phyloP scores from a whole-genome alignment of 192 early-diverging fungal species.

The Linnemannia zychae region DNA sequence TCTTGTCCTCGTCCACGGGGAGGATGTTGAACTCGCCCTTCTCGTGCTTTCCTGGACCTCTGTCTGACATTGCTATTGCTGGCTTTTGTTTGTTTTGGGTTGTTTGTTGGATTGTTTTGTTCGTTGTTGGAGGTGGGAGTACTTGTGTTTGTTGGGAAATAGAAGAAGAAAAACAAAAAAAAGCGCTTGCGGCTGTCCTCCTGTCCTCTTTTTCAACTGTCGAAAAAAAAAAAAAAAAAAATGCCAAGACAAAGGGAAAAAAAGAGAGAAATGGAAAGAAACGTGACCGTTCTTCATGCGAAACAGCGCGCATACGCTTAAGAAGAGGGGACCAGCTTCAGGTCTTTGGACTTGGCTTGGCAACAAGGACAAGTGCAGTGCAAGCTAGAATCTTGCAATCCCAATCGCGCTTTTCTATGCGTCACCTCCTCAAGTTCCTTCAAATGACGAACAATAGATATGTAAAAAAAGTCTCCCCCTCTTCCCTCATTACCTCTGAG shows the following conservation, averaged over 20 bases:
- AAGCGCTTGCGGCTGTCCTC: too few relatives aligned
- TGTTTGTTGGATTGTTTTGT: background rate
- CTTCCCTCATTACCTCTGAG: too few relatives aligned
- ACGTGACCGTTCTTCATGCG: background rate
- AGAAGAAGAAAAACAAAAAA: background rate
- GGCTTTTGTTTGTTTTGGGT: background rate
- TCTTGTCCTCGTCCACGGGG: conserved; percentile 52
- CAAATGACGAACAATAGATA: too few relatives aligned
- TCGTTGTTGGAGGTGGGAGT: background rate
- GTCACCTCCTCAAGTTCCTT: too few relatives aligned
- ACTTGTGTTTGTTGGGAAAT: conserved; percentile 2
- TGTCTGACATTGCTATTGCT: background rate
- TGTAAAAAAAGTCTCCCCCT: background rate
- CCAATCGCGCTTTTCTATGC: too few relatives aligned
- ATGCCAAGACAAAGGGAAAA: conserved; percentile 10
- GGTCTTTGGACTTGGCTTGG: too few relatives aligned
- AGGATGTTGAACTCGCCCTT: conserved; percentile 51
- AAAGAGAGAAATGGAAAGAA: too few relatives aligned
- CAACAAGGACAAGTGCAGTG: too few relatives aligned
- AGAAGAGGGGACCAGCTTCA: too few relatives aligned
- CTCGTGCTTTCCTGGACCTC: conserved; percentile 30
- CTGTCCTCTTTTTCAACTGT: background rate
- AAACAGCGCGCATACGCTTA: too few relatives aligned
- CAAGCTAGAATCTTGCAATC: too few relatives aligned
- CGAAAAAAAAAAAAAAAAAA: too few relatives aligned